A percentile compares a stretch with the other conserved stretches of the same genome.
phyloP scores from a whole-genome alignment of 2,329 filamentous ascomycete species.

The Colletotrichum sansevieriae region DNA sequence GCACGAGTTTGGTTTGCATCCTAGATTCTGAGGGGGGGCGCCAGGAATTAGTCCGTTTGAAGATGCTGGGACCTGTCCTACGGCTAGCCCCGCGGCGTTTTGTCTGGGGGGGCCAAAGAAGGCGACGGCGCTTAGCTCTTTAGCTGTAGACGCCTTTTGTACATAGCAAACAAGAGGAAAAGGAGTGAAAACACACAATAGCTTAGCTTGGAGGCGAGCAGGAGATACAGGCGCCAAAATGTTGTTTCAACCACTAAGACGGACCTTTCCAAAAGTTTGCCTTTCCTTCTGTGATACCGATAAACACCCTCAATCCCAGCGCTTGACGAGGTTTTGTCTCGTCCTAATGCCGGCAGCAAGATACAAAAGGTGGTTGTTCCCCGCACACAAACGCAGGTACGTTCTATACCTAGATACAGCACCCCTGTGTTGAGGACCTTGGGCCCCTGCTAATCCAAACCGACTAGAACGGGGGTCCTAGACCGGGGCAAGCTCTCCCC shows the following conservation, averaged over 20 bases:
- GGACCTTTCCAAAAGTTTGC: neutral
- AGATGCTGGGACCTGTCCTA: conserved; percentile 31
- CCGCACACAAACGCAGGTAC: conserved; percentile 25
- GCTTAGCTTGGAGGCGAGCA: conserved; percentile 35
- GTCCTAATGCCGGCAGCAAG: neutral
- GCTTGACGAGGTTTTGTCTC: too few species aligned
- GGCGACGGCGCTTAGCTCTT: conserved; percentile 24
- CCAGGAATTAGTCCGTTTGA: conserved; percentile 45
- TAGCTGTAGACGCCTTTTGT: conserved; percentile 29
- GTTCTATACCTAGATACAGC: neutral
- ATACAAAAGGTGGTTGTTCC: neutral
- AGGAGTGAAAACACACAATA: conserved; percentile 35
- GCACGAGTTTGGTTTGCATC: conserved; percentile 44
- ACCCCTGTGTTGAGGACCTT: conserved; percentile 14
- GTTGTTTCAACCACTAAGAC: conserved; percentile 24
- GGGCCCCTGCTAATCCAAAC: conserved; percentile 1
- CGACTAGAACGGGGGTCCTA: neutral
- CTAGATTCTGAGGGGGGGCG: conserved; percentile 49
- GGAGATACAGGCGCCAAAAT: conserved; percentile 19
- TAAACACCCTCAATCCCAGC: neutral
- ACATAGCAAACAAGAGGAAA: conserved; percentile 33
- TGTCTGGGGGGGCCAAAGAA: conserved; percentile 24
- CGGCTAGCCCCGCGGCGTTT: conserved; percentile 28
- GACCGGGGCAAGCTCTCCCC: conserved; percentile 36
- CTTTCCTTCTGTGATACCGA: neutral